Evolutionary conservation across 805 yeast species (phyloP).

Genomic region (Schwanniomyces occidentalis): DNA sequence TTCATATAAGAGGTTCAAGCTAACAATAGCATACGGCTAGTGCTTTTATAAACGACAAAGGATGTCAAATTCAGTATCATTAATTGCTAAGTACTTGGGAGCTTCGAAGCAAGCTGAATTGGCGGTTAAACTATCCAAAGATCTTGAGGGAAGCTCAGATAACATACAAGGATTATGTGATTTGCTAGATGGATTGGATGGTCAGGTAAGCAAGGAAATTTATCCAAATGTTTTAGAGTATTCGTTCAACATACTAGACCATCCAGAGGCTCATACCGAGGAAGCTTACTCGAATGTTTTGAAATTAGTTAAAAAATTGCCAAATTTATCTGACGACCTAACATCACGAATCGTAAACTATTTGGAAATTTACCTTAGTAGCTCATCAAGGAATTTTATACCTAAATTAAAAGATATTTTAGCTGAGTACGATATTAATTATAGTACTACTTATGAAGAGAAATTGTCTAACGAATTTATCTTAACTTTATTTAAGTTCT

Average conservation of each 20-base stretch:
- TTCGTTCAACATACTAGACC: slow-evolving; percentile 5
- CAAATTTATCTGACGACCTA: slow-evolving; percentile 15
- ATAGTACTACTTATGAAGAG: not conserved
- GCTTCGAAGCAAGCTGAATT: slow-evolving; percentile 18
- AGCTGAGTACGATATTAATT: not conserved
- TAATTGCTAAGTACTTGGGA: slow-evolving; percentile 26
- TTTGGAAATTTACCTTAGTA: slow-evolving; percentile 9
- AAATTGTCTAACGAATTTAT: slow-evolving; percentile 15
- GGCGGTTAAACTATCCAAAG: slow-evolving; percentile 18
- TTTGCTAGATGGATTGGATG: slow-evolving; percentile 22
- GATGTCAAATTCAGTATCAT: slow-evolving; percentile 15
- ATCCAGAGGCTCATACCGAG: slow-evolving; percentile 3
- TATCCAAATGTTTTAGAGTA: slow-evolving; percentile 10
- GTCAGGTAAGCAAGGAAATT: slow-evolving; percentile 2
- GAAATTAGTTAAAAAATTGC: slow-evolving; percentile 14
- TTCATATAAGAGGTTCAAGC: too few relatives aligned
- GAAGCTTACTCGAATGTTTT: slow-evolving; percentile 12
- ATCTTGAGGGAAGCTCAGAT: slow-evolving; percentile 14
- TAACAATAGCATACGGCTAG: too few relatives aligned
- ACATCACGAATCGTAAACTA: slow-evolving; percentile 3
- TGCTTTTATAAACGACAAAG: too few relatives aligned
- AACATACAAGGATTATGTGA: slow-evolving; percentile 25
- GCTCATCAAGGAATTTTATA: slow-evolving; percentile 14
- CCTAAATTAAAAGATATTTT: slow-evolving; percentile 13
- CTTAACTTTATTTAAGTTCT: slow-evolving; percentile 28